phyloP scores from a whole-genome alignment of 306 rosid genomes.

The Canavalia ensiformis region DNA sequence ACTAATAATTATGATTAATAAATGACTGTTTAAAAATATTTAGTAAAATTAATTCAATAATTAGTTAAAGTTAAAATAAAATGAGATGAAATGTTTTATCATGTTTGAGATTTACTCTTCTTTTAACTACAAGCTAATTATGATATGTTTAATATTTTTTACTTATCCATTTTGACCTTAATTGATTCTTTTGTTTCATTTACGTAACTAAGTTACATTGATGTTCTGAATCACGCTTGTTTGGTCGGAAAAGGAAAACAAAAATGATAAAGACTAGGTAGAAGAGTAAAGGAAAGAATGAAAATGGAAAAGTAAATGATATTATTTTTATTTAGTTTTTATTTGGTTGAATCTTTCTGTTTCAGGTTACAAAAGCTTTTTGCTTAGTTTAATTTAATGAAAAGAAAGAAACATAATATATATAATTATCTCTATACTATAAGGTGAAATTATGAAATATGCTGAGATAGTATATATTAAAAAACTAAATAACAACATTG shows the following conservation, averaged over 20 bases:
- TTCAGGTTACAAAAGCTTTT: neutral
- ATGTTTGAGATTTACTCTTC: too few relatives aligned
- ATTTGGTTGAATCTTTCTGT: neutral
- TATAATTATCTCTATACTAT: neutral
- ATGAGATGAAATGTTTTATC: too few relatives aligned
- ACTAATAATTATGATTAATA: too few relatives aligned
- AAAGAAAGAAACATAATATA: neutral
- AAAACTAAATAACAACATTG: too few relatives aligned
- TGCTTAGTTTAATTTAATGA: neutral
- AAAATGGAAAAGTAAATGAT: neutral
- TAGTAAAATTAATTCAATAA: too few relatives aligned
- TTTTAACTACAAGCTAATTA: too few relatives aligned
- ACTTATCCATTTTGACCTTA: neutral
- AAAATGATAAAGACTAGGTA: neutral
- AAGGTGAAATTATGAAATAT: neutral
- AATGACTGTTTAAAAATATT: too few relatives aligned
- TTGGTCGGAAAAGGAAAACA: neutral
- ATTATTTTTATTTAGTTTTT: neutral
- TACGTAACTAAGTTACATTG: neutral
- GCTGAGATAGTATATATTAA: neutral
- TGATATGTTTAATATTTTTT: neutral
- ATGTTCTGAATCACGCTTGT: neutral
- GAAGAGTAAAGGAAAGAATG: neutral
- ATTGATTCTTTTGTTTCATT: neutral
- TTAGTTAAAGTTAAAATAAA: too few relatives aligned